Evolutionary conservation across 2,329 filamentous ascomycete species (phyloP).

Genomic region (Venturia asperata): DNA sequence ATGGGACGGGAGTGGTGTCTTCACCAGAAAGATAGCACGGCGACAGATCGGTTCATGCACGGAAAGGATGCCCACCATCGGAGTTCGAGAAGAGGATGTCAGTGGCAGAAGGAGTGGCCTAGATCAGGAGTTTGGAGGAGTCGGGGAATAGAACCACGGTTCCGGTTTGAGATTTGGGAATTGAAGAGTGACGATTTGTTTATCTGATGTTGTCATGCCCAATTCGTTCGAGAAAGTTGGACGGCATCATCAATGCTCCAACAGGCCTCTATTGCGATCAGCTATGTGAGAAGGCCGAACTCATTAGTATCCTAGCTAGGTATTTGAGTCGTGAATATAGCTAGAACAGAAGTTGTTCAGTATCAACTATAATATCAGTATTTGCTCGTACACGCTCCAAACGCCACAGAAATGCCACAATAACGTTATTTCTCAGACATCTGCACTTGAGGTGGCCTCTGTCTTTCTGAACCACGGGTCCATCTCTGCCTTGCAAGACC

Average conservation of each 20-base stretch:
- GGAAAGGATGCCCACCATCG: no score
- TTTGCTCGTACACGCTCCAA: slow-evolving; percentile 9
- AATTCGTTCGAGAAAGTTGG: background rate
- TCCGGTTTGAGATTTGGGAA: no score
- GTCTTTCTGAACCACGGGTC: slow-evolving; percentile 41
- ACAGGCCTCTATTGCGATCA: background rate
- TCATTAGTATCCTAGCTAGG: slow-evolving; percentile 6
- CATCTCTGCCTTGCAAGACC: slow-evolving; percentile 67
- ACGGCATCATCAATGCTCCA: background rate
- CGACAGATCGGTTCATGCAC: no score
- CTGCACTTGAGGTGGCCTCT: background rate
- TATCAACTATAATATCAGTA: background rate
- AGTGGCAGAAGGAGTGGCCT: no score
- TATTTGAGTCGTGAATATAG: background rate
- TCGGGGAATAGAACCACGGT: no score
- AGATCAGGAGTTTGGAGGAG: no score
- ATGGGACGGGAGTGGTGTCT: no score
- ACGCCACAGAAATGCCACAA: background rate
- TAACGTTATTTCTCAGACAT: background rate
- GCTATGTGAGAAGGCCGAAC: background rate
- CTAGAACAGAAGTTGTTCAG: background rate
- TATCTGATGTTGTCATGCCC: no score
- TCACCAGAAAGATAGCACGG: no score
- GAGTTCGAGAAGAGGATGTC: no score
- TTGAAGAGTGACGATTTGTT: no score